Evolutionary conservation across 2,329 filamentous ascomycete species (phyloP), one percentile per base, ranked within the genome.

Genomic region (Nothophoma quercina): DNA sequence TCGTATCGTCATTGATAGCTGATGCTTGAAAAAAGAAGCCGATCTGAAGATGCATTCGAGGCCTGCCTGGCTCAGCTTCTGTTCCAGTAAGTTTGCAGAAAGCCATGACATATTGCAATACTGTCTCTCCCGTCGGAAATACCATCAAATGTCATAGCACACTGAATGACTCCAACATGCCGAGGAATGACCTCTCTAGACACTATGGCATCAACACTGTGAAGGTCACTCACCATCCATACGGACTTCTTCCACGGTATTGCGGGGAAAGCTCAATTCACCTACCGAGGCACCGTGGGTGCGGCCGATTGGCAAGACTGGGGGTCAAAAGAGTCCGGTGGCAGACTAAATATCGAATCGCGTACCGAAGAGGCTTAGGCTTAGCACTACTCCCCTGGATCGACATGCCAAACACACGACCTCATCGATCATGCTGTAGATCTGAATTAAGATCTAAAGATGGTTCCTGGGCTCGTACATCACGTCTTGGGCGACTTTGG

Each of bases 231-330:
- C 8, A 6, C 19, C 8, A 6, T 4, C 13, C 10, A 4, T 25
- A 43, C 8, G 15, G 10, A 5, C 26, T 6, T 50, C 38, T 16
- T 5, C 18, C 16, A n/a, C 23, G 15, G 23, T 12, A 10, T 29
- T 30, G 15, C 21, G 47, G 40, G 12, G 13, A 22, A 51, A 39
- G 13, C 23, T 34, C 23, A 40, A 41, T 18, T 41, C 23, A 35
- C 16, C 23, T 46, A 29, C 34, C 28, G 35, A 52, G 42, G 36
- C 34, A 28, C 13, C 6, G 18, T 21, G 18, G 10, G 16, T 13
- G 18, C 23, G 19, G 16, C 29, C 19, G 30, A 46, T 46, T 36
- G 23, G 30, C 15, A 26, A 10, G 3, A 7, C 8, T 7, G 9
- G n/a, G n/a, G 12, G 16, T 15, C 13, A 2, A 22, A 28, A 5